Conservation (phyloP, 345 rosid species). For the Arabis hirsuta region DNA sequence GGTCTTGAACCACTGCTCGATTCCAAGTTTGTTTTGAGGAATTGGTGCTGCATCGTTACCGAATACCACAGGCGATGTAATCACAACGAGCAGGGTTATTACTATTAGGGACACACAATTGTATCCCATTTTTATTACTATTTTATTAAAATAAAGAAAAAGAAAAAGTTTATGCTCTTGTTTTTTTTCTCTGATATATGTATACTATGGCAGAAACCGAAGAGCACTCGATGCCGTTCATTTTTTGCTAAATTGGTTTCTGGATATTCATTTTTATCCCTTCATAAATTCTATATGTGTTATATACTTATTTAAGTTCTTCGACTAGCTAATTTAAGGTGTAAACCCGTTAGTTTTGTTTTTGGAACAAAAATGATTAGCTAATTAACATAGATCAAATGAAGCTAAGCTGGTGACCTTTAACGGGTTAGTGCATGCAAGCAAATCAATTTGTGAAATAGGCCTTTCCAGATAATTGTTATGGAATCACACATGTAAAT, state of each 20-base stretch:
- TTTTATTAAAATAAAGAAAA: background rate
- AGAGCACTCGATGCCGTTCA: conserved; percentile 14
- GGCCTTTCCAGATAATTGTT: too few relatives aligned
- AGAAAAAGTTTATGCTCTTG: background rate
- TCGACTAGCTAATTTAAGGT: conserved; percentile 19
- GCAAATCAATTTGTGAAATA: too few relatives aligned
- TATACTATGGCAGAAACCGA: conserved; percentile 12
- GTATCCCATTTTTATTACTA: conserved; percentile 29
- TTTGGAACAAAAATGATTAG: conserved; percentile 14
- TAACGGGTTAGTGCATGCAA: too few relatives aligned
- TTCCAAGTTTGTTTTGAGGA: conserved; percentile 23
- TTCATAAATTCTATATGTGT: conserved; percentile 10
- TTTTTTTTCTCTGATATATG: conserved; percentile 8
- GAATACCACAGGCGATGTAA: conserved; percentile 35
- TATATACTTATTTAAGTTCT: background rate
- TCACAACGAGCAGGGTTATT: conserved; percentile 28
- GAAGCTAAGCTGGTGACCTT: too few relatives aligned
- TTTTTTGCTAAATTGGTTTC: conserved; percentile 14
- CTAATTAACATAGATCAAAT: too few relatives aligned
- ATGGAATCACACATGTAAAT: too few relatives aligned
- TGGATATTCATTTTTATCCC: conserved; percentile 26
- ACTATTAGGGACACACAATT: conserved; percentile 29
- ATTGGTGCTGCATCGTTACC: conserved; percentile 39
- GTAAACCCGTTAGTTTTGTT: conserved; percentile 8
- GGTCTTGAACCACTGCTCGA: conserved; percentile 39